Conservation (phyloP, 2,329 filamentous ascomycete species). For the Xylaria polymorpha region DNA sequence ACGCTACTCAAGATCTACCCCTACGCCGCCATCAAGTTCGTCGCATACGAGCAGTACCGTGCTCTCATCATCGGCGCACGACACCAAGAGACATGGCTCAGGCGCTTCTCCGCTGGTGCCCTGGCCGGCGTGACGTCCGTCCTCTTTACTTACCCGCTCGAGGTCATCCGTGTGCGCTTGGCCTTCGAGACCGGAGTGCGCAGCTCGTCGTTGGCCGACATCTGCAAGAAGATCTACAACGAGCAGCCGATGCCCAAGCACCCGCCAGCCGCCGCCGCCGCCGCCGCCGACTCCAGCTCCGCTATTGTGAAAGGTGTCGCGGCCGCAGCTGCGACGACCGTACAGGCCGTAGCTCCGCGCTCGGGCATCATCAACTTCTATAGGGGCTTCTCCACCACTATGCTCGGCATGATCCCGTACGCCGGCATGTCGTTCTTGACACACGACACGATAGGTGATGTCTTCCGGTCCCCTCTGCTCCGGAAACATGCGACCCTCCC, state of each 20-base stretch:
- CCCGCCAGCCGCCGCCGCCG: constrained; percentile 49
- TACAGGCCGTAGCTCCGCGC: constrained; percentile 67
- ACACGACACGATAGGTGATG: constrained; percentile 88
- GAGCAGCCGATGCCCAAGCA: constrained; percentile 68
- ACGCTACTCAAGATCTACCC: constrained; percentile 95
- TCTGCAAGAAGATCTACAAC: constrained; percentile 87
- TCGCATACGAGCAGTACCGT: constrained; percentile 97
- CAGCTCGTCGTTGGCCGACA: constrained; percentile 76
- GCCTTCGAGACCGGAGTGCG: constrained; percentile 92
- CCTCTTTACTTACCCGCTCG: constrained; percentile 95
- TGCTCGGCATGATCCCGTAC: constrained; percentile 96
- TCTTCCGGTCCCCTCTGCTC: constrained; percentile 76
- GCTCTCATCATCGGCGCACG: constrained; percentile 76
- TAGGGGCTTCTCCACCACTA: constrained; percentile 88
- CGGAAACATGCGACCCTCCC: constrained; percentile 81
- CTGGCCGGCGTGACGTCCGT: constrained; percentile 89
- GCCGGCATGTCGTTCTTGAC: constrained; percentile 95
- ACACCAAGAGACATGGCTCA: constrained; percentile 80
- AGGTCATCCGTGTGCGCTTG: constrained; percentile 90
- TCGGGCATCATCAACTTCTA: constrained; percentile 91
- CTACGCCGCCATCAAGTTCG: constrained; percentile 97
- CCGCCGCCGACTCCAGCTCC: constrained; percentile 46
- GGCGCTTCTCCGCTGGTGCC: constrained; percentile 79
- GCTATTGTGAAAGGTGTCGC: constrained; percentile 52
- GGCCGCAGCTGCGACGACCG: constrained; percentile 57